Evolutionary conservation across 164 flowering plant genomes (phyloP), one percentile per base, ranked within the genome.

Genomic region (Chloranthus sessilifolius): DNA sequence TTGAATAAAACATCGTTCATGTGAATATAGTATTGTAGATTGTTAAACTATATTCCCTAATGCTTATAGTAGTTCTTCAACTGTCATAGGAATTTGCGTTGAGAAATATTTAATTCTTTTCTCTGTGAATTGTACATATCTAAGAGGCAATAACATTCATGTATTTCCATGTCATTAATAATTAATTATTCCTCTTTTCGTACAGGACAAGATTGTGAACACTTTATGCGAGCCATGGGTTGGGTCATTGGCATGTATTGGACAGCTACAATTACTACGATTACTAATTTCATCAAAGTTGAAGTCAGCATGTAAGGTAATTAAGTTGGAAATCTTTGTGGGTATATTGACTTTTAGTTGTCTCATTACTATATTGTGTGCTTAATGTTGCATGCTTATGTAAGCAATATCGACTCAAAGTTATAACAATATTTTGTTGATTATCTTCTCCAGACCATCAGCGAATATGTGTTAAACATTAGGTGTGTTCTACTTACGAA

Each of bases 241-340:
- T 17, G 63, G 37, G 25, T 43, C 43, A 58, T 40, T 64, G 27
- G 68, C 68, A 11, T 43, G 51, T 53, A 59, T 64, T 43, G 68
- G 68, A n/a, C 68, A 64, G 53, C 44, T 64, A 35, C 68, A 64
- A 46, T 30, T 64, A 55, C 26, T 64, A 17, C 59, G 68, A 34
- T 43, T 45, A 37, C 47, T 64, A 6, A 59, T 48, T 23, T 24
- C 55, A 29, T 43, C 31, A 7, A 59, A 53, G 64, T 46, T 64
- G 41, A 59, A 59, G 35, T 64, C 64, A 21, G 59, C 60, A 34
- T 64, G 68, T 50, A 64, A 54, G 68, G 68, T 63, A 63, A 44
- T 45, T 33, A 29, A 53, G 4, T 26, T 10, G 42, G 37, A 44
- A 52, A 15, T 2, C n/a, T n/a, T 31, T 50, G n/a, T 29, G 34